Conservation (phyloP, 2,329 filamentous ascomycete genomes). For the Cladosporium sp. region DNA sequence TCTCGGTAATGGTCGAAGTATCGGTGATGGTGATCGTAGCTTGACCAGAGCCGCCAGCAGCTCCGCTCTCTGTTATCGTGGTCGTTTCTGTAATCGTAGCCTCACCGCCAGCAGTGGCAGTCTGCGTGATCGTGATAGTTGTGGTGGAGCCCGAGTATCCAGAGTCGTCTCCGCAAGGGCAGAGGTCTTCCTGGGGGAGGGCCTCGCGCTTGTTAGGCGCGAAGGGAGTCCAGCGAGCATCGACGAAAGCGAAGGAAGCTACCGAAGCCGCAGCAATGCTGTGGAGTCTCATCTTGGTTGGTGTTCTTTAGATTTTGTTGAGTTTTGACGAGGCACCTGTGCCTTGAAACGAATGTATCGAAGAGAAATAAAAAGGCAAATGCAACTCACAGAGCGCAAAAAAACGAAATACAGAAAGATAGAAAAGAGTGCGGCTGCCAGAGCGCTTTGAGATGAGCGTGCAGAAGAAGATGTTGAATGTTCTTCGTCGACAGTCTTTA, state of each 20-base stretch:
- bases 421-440: constrained; percentile 2
- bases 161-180: not conserved
- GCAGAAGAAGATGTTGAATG: not conserved
- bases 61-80: not conserved
- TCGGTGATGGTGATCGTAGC: not conserved
- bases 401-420: not conserved
- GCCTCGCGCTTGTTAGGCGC: not conserved
- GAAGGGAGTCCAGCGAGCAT: constrained; percentile 7
- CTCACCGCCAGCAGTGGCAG: not conserved
- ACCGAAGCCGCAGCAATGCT: not conserved
- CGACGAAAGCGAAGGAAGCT: constrained; percentile 2
- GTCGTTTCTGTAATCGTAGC: not conserved
- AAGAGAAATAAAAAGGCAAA: not conserved
- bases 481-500: not conserved
- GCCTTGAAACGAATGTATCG: not conserved
- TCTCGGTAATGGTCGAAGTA: not conserved
- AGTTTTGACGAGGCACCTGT: not conserved
- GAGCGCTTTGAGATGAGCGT: constrained; percentile 5
- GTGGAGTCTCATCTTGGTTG: constrained; percentile 13
- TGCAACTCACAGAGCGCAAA: not conserved
- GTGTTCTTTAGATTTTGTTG: not conserved
- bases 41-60: not conserved
- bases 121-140: not conserved
- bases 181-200: constrained; percentile 5
- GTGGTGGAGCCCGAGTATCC: not conserved